Conservation (phyloP, 73 alveolate genomes). For the Effrenium voratum region DNA sequence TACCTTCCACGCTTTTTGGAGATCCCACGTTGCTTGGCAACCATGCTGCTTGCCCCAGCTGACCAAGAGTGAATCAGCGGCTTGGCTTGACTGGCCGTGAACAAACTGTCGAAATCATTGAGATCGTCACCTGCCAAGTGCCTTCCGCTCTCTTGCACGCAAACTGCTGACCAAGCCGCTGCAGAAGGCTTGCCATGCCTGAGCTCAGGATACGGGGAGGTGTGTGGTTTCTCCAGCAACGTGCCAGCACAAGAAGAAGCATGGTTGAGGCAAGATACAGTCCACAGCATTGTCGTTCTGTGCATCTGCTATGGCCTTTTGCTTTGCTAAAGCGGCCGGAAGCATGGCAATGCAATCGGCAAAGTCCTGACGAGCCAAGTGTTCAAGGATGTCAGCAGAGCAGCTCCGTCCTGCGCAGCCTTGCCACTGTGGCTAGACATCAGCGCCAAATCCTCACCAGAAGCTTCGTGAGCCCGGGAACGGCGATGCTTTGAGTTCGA, state of each 20-base stretch:
- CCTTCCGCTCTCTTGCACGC: no score
- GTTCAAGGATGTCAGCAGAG: no score
- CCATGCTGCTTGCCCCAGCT: no score
- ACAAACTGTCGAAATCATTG: no score
- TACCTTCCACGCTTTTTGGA: no score
- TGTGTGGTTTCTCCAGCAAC: background rate
- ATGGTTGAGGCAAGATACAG: background rate
- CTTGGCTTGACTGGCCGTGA: no score
- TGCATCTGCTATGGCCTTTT: constrained; percentile 74
- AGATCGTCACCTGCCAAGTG: no score
- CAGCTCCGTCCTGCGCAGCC: constrained; percentile 83
- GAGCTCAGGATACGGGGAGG: background rate
- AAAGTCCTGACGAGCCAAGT: constrained; percentile 68
- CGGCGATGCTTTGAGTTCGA: background rate
- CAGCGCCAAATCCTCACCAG: constrained; percentile 51
- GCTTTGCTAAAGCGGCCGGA: constrained; percentile 61
- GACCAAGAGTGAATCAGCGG: no score
- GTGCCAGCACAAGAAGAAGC: background rate
- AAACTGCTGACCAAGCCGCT: constrained; percentile 37
- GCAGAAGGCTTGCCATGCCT: constrained; percentile 59
- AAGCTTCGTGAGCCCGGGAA: background rate
- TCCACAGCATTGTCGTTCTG: constrained; percentile 86
- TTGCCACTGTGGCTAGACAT: constrained; percentile 91
- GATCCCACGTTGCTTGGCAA: no score
- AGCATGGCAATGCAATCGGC: constrained; percentile 74